These are phyloP conservation scores for Adansonia madagascariensis DNA, from an alignment of 441 rosid genomes.

Conservation along the genomic window DNA sequence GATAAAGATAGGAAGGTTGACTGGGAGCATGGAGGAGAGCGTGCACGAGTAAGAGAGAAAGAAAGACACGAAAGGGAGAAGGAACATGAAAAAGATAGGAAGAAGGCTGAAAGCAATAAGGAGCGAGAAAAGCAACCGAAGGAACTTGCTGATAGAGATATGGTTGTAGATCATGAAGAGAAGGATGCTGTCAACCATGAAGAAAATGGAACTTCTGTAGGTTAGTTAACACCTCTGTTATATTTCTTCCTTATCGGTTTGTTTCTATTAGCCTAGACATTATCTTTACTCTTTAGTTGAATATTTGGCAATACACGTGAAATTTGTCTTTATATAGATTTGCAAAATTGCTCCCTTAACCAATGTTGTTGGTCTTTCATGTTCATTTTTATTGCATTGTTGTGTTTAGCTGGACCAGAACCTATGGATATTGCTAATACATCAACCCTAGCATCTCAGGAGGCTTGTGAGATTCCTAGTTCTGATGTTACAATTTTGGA, in stretches of 20 bases:
- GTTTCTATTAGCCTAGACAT: conserved; percentile 19
- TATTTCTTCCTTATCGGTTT: conserved; percentile 6
- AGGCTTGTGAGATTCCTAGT: conserved; percentile 66
- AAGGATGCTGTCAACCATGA: conserved; percentile 50
- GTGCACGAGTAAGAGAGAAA: conserved; percentile 63
- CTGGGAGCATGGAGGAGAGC: conserved; percentile 49
- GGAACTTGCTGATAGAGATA: conserved; percentile 53
- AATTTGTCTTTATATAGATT: neutral
- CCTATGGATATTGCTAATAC: conserved; percentile 72
- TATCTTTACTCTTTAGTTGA: neutral
- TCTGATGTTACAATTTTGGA: conserved; percentile 80
- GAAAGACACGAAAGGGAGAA: conserved; percentile 47
- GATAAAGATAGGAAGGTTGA: conserved; percentile 49
- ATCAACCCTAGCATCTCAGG: conserved; percentile 54
- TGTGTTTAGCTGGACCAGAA: neutral
- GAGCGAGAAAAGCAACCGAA: conserved; percentile 62
- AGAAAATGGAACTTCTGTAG: conserved; percentile 64
- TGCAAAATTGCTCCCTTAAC: neutral
- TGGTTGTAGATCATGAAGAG: conserved; percentile 51
- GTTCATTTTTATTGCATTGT: neutral
- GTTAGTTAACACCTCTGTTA: conserved; percentile 34
- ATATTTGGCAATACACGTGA: neutral
- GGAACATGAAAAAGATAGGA: conserved; percentile 50
- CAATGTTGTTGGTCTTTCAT: neutral
- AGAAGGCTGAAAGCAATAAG: conserved; percentile 52